Conservation (phyloP, 2,329 filamentous ascomycete genomes). For the Talaromyces sp. region DNA sequence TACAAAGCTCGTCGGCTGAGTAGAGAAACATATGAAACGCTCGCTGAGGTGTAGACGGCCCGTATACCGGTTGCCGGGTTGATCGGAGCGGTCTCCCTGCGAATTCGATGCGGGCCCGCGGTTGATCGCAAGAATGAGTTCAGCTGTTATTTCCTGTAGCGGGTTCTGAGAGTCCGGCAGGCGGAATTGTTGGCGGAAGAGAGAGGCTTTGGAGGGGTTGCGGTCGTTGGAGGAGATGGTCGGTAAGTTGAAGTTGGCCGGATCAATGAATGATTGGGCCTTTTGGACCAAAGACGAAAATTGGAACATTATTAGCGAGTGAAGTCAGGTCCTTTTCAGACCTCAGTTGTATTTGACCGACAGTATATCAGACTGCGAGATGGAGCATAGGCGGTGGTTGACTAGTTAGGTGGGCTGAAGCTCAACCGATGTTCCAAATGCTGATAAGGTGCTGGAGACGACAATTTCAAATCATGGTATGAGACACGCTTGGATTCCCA, state of each 20-base stretch:
- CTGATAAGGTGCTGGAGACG: background rate
- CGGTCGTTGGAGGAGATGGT: conserved; percentile 70
- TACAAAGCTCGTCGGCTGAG: conserved; percentile 81
- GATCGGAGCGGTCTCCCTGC: conserved; percentile 61
- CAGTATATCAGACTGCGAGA: background rate
- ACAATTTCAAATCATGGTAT: background rate
- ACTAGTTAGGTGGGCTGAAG: background rate
- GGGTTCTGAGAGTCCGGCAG: conserved; percentile 89
- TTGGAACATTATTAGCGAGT: conserved; percentile 52
- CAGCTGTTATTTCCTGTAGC: conserved; percentile 92
- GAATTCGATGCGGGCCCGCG: conserved; percentile 35
- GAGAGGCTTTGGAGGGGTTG: conserved; percentile 82
- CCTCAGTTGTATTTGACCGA: background rate
- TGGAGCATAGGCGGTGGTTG: background rate
- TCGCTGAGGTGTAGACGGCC: conserved; percentile 93
- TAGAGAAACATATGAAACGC: conserved; percentile 93
- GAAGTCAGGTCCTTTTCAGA: background rate
- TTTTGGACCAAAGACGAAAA: conserved; percentile 85
- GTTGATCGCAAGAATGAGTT: conserved; percentile 75
- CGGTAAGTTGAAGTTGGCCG: conserved; percentile 72
- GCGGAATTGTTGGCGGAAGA: conserved; percentile 96
- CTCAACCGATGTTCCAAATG: background rate
- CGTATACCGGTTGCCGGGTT: conserved; percentile 76
- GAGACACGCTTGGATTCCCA: background rate
- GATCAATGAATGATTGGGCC: conserved; percentile 92